phyloP scores from a whole-genome alignment of 371 early-diverging fungal genomes.

The Umbelopsis sp. region DNA sequence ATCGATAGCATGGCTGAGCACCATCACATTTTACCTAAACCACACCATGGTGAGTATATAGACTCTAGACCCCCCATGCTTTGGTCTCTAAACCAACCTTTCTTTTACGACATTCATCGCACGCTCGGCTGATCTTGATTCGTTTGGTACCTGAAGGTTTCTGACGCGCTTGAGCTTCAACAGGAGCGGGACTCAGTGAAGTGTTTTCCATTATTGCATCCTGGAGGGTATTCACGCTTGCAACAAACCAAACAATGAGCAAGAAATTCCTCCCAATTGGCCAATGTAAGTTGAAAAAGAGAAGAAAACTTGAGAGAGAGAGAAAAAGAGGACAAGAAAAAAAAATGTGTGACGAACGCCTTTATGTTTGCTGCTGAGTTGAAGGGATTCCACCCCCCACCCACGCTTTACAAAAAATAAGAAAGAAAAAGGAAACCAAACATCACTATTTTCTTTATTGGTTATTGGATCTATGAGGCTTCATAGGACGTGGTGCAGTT shows the following conservation, averaged over 20 bases:
- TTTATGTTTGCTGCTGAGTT: constrained; percentile 7
- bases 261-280: not conserved
- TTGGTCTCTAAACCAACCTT: constrained; percentile 31
- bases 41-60: too few relatives aligned
- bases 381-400: not conserved
- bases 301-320: not conserved
- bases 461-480: not conserved
- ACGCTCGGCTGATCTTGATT: constrained; percentile 51
- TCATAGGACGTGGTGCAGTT: not conserved
- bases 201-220: constrained; percentile 17
- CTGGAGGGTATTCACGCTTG: constrained; percentile 10
- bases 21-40: constrained; percentile 51
- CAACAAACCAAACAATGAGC: not conserved
- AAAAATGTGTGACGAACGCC: constrained; percentile 15
- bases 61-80: too few relatives aligned
- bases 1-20: constrained; percentile 48
- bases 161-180: constrained; percentile 17
- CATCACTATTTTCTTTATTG: constrained; percentile 1
- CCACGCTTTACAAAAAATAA: not conserved
- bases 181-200: constrained; percentile 16
- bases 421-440: not conserved
- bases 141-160: constrained; percentile 31
- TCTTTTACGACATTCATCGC: constrained; percentile 53
- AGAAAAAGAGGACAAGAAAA: not conserved
- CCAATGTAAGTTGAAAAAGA: not conserved